Base-by-base conservation (phyloP, 2,329 filamentous ascomycete species). In the Aspergillus floridensis region DNA sequence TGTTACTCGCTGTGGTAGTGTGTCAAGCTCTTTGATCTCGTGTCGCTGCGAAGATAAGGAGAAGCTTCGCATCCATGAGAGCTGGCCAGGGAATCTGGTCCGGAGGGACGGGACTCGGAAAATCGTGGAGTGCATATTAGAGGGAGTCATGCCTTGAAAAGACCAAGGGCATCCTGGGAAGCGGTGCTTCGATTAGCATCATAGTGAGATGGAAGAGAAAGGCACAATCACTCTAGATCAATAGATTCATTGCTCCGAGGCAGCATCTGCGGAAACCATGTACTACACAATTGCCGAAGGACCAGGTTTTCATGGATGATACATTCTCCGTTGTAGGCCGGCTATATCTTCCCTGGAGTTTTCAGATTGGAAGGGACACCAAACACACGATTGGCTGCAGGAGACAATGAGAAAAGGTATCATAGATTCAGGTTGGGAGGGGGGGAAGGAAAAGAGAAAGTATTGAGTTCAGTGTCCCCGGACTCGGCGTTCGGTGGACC, bases 1-100 rank as follows among this genome's bases (percentile, higher is more conserved):
- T n/a, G 83, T 74, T 48, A 87, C 79, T 56, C 87, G 83, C 59
- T 72, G 69, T 6, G 79, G 73, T 46, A 83, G 72, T 48, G 72
- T 74, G 51, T 72, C 70, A 38, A 83, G 69, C 62, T 79, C 74
- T 63, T 76, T 73, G 48, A 83, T 76, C 65, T 82, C 77, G 53
- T 66, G 67, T 65, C 73, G 69, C 35, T 58, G 59, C n/a, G 71
- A 59, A 12, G 79, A 77, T n/a, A 68, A 68, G 5, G 76, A 79
- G 59, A 83, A 82, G 62, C 65, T 66, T 65, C 79, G 76, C 49
- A 61, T 49, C 58, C 54, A 60, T 46, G 21, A 35, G 16, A 56
- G 51, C 50, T 50, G 58, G 32, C 56, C 44, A 44, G 57, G n/a
- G 44, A 62, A 56, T 26, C 62, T 41, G 52, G 64, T 46, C 47